A percentile compares a stretch with the other conserved stretches of the same genome.
Conservation (phyloP, 75 land plant species). For the Pseudotsuga menziesii region DNA sequence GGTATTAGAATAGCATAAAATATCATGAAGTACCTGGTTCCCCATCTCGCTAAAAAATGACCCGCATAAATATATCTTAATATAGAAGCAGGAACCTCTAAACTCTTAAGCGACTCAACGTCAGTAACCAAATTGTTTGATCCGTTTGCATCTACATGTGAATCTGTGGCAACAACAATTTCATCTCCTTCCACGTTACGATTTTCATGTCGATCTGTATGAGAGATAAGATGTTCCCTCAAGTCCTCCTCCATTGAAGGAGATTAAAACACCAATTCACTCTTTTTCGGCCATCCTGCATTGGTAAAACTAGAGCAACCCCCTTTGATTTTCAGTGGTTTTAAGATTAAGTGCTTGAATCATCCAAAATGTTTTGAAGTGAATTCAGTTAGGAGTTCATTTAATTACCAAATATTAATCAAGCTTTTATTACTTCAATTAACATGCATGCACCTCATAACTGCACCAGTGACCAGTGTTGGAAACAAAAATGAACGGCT, state of each 20-base stretch:
- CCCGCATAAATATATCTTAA: conserved; percentile 50
- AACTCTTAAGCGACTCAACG: conserved; percentile 6
- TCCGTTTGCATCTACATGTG: background rate
- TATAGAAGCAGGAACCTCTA: conserved; percentile 11
- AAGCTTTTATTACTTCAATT: too few relatives aligned
- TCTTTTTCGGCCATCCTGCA: background rate
- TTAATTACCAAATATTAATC: too few relatives aligned
- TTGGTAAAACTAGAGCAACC: too few relatives aligned
- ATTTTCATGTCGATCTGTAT: background rate
- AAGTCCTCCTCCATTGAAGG: background rate
- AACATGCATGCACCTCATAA: too few relatives aligned
- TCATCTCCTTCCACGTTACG: background rate
- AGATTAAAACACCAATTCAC: background rate
- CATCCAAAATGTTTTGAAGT: too few relatives aligned
- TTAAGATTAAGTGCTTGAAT: too few relatives aligned
- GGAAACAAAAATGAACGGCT: too few relatives aligned
- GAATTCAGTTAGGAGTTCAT: too few relatives aligned
- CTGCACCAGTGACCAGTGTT: too few relatives aligned
- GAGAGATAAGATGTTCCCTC: background rate
- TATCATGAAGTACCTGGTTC: conserved; percentile 47
- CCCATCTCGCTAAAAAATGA: conserved; percentile 81
- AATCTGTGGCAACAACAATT: background rate
- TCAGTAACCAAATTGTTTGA: background rate
- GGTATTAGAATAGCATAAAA: background rate
- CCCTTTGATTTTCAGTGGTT: too few relatives aligned